Evolutionary conservation across 2,329 filamentous ascomycete genomes (phyloP).

Genomic region (Xylariales sp.): DNA sequence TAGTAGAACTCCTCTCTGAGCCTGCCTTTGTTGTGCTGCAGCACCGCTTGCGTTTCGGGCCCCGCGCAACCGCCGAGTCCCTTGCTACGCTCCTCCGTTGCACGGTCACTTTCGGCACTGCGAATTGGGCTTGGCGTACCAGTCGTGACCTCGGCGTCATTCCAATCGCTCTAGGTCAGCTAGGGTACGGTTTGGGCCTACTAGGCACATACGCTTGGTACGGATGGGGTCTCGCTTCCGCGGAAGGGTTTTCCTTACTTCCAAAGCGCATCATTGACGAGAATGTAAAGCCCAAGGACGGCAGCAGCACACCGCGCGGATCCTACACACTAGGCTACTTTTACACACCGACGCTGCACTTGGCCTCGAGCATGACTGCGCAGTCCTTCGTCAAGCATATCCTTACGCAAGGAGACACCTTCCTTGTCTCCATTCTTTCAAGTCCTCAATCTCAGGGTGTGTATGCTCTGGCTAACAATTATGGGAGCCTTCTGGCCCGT

Average conservation of each 20-base stretch:
- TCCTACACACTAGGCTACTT: constrained; percentile 59
- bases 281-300: constrained; percentile 4
- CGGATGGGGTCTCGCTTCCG: constrained; percentile 50
- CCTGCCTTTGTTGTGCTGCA: constrained; percentile 88
- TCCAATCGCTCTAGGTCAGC: constrained; percentile 84
- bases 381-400: constrained; percentile 91
- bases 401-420: constrained; percentile 88
- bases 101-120: constrained; percentile 65
- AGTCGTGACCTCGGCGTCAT: constrained; percentile 65
- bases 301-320: neutral
- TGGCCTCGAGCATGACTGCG: constrained; percentile 78
- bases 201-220: constrained; percentile 65
- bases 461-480: constrained; percentile 92
- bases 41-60: constrained; percentile 72
- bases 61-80: constrained; percentile 80
- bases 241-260: constrained; percentile 66
- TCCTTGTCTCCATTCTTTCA: constrained; percentile 77
- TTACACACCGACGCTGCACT: constrained; percentile 62
- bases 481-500: constrained; percentile 81
- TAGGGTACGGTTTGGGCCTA: constrained; percentile 68
- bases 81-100: constrained; percentile 75
- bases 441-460: constrained; percentile 79
- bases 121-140: constrained; percentile 55
- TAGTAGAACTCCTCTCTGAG: constrained; percentile 78
- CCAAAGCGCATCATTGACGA: constrained; percentile 33